Evolutionary conservation across 495 filamentous ascomycete species (phyloP), one percentile per base, ranked within the genome.

Genomic region (Hypoxylon crocopeplum): DNA sequence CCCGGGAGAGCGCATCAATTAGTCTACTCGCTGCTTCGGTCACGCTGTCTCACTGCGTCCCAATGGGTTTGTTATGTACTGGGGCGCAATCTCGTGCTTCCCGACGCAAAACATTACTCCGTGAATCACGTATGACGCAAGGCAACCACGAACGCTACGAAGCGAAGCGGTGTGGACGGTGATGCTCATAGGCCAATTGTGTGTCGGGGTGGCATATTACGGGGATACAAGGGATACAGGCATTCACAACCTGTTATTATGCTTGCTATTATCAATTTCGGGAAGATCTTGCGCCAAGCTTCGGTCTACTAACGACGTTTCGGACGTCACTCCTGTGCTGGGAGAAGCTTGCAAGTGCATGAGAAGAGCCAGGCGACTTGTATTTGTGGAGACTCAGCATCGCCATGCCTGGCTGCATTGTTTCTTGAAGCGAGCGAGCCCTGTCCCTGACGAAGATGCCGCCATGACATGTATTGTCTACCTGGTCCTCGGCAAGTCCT

Each of bases 141-240:
- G 55, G 42, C 59, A 39, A 49, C 48, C 39, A 47, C 45, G 30
- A 44, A 64, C 47, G 53, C 49, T 39, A 46, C 42, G 36, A 39
- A 56, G 53, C 52, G 55, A 39, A 56, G 53, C 52, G 55, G 54
- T 44, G 47, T 51, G 46, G 39, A 49, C 48, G 46, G 22, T 17
- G 41, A 55, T 15, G 27, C 60, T 68, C 52, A 68, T 68, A 70
- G 60, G 67, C 42, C 67, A 68, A 65, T 68, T 62, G 60, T 49
- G 34, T 27, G n/a, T 30, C 45, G 33, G 50, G 27, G 45, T 54
- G 47, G 21, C 39, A 34, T 53, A 37, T 45, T 51, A 55, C 56
- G 21, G 20, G 8, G 46, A 22, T 19, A 22, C 25, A 37, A 11
- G 51, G 19, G 22, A 47, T 39, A 48, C 56, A 53, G 45, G 41